These are phyloP conservation scores for Epichloe brachyelytri DNA, from an alignment of 2,329 filamentous ascomycete species.

Conservation along the genomic window DNA sequence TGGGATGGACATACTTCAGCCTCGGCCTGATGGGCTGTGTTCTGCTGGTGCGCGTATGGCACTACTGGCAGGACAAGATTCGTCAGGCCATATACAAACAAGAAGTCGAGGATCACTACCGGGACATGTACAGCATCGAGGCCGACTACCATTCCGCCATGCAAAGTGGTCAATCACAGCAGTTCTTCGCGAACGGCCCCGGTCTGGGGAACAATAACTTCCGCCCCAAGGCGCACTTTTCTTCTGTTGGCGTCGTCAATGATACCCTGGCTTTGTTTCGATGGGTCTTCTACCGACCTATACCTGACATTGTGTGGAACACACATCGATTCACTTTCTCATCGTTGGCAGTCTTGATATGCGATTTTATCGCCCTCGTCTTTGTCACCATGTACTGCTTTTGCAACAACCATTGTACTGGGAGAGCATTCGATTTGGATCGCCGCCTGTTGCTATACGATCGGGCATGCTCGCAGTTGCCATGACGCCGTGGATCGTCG, in stretches of 20 bases:
- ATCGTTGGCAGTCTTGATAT: slow-evolving; percentile 57
- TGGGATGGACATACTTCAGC: slow-evolving; percentile 82
- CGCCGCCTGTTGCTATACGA: slow-evolving; percentile 75
- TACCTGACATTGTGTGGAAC: slow-evolving; percentile 59
- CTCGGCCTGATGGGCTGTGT: slow-evolving; percentile 57
- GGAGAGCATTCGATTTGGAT: slow-evolving; percentile 73
- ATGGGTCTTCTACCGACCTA: slow-evolving; percentile 79
- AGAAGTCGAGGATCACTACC: slow-evolving; percentile 56
- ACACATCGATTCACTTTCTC: slow-evolving; percentile 66
- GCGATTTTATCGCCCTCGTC: slow-evolving; percentile 53
- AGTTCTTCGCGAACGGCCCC: slow-evolving; percentile 61
- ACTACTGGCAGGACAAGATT: slow-evolving; percentile 89
- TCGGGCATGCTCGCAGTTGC: slow-evolving; percentile 87
- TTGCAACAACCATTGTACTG: slow-evolving; percentile 82
- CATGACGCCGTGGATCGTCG: slow-evolving; percentile 85
- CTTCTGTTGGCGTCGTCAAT: slow-evolving; percentile 62
- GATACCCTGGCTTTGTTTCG: slow-evolving; percentile 70
- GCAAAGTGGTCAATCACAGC: slow-evolving; percentile 39
- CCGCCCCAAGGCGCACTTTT: slow-evolving; percentile 58
- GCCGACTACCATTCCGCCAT: slow-evolving; percentile 33
- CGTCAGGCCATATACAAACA: slow-evolving; percentile 81
- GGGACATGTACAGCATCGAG: slow-evolving; percentile 36
- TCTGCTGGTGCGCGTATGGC: slow-evolving; percentile 61
- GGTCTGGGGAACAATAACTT: slow-evolving; percentile 43
- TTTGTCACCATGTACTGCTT: slow-evolving; percentile 77